phyloP scores from a whole-genome alignment of 140 eudicot genomes.

The Oenanthe javanica region DNA sequence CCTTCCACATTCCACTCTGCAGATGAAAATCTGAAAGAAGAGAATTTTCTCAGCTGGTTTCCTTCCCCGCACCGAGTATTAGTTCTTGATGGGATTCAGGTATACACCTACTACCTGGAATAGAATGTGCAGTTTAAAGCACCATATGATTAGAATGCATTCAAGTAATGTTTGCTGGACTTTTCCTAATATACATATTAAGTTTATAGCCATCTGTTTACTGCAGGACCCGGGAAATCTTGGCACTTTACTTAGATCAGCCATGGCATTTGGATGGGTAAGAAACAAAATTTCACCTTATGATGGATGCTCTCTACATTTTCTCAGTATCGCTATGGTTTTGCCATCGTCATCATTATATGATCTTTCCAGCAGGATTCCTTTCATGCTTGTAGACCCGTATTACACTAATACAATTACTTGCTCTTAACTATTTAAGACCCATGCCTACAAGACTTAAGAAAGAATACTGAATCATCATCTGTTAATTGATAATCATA shows the following conservation, averaged over 20 bases:
- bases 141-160: neutral
- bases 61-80: conserved; percentile 54
- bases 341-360: neutral
- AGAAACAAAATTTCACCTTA: conserved; percentile 9
- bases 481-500: neutral
- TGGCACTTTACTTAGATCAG: conserved; percentile 89
- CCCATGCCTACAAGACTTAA: neutral
- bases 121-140: neutral
- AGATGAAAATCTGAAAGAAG: conserved; percentile 20
- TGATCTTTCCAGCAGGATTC: neutral
- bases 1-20: conserved; percentile 55
- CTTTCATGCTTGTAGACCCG: neutral
- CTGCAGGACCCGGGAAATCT: conserved; percentile 97
- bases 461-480: neutral
- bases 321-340: neutral
- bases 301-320: neutral
- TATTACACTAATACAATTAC: neutral
- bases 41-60: conserved; percentile 43
- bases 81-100: conserved; percentile 95
- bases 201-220: conserved; percentile 16
- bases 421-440: neutral
- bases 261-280: conserved; percentile 90
- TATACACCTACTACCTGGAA: conserved; percentile 12
- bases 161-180: conserved; percentile 10
- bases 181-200: neutral